phyloP scores from a whole-genome alignment of 179 eudicot species.

The Beta corolliflora region DNA sequence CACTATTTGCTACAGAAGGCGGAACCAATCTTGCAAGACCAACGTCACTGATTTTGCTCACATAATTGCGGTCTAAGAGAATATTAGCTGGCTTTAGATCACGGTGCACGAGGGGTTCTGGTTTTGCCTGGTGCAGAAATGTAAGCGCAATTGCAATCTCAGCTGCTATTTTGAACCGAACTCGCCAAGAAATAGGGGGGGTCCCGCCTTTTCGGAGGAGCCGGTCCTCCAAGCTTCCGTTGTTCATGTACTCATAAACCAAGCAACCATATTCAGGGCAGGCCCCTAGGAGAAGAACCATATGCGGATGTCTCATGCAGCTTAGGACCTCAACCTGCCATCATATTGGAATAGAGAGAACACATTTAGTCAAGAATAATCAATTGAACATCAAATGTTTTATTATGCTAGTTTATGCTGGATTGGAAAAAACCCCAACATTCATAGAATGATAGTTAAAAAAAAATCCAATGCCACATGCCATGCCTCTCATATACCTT shows the following conservation, averaged over 20 bases:
- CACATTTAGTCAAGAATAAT: not conserved
- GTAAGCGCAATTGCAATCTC: conserved; percentile 43
- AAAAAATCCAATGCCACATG: no score
- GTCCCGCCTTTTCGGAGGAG: conserved; percentile 37
- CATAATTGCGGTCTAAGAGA: conserved; percentile 44
- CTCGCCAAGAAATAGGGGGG: conserved; percentile 45
- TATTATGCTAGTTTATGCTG: not conserved
- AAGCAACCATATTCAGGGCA: conserved; percentile 58
- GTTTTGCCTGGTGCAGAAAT: conserved; percentile 54
- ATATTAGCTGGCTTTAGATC: conserved; percentile 57
- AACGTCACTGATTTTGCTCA: conserved; percentile 51
- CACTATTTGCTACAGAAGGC: conserved; percentile 42
- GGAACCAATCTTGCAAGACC: conserved; percentile 56
- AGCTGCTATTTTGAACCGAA: conserved; percentile 49
- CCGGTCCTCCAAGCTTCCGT: conserved; percentile 51
- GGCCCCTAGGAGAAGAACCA: conserved; percentile 56
- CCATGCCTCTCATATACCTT: no score
- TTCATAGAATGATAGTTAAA: not conserved
- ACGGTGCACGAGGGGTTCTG: conserved; percentile 56
- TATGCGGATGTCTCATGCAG: conserved; percentile 50
- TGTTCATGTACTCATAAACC: conserved; percentile 51
- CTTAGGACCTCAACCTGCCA: conserved; percentile 51
- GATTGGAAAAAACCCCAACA: not conserved
- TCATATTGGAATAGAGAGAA: not conserved
- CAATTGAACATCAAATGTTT: not conserved